These are phyloP conservation scores for Penicillium waksmanii DNA, from an alignment of 495 filamentous ascomycete genomes.

Conservation along the genomic window DNA sequence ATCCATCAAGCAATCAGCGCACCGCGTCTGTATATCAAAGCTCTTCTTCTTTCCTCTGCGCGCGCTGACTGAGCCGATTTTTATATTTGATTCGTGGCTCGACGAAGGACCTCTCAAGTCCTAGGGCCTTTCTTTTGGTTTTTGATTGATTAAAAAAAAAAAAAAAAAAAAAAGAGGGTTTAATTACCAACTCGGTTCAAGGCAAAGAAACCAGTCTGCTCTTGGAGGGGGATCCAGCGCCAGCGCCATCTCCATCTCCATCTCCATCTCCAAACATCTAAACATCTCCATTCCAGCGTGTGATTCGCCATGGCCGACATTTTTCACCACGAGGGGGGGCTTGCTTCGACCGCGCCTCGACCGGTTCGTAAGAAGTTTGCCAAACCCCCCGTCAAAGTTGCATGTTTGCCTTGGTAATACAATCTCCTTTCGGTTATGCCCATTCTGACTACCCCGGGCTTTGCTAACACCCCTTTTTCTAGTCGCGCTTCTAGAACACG, in stretches of 20 bases:
- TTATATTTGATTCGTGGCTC: background rate
- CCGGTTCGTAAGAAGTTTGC: slow-evolving; percentile 52
- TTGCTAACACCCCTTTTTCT: background rate
- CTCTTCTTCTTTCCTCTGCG: slow-evolving; percentile 12
- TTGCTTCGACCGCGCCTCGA: slow-evolving; percentile 25
- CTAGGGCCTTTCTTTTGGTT: background rate
- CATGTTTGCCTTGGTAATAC: slow-evolving; percentile 63
- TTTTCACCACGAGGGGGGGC: slow-evolving; percentile 22
- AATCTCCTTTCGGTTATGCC: slow-evolving; percentile 3
- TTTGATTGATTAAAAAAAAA: background rate
- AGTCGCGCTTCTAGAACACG: slow-evolving; percentile 62
- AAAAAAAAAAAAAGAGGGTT: background rate
- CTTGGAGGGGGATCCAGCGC: slow-evolving; percentile 1
- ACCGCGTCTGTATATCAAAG: slow-evolving; percentile 32
- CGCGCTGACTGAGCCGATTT: background rate
- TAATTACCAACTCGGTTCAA: background rate
- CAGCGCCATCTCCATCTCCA: slow-evolving; percentile 1
- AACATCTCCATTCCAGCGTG: slow-evolving; percentile 12
- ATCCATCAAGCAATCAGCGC: slow-evolving; percentile 29
- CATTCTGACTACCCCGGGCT: background rate
- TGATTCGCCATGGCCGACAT: slow-evolving; percentile 38
- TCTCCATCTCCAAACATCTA: background rate
- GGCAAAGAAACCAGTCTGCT: background rate
- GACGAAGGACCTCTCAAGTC: background rate
- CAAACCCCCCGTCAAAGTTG: slow-evolving; percentile 65